These are phyloP conservation scores for Discostella stelligeroides DNA, from an alignment of 108 stramenopile genomes.

Conservation along the genomic window DNA sequence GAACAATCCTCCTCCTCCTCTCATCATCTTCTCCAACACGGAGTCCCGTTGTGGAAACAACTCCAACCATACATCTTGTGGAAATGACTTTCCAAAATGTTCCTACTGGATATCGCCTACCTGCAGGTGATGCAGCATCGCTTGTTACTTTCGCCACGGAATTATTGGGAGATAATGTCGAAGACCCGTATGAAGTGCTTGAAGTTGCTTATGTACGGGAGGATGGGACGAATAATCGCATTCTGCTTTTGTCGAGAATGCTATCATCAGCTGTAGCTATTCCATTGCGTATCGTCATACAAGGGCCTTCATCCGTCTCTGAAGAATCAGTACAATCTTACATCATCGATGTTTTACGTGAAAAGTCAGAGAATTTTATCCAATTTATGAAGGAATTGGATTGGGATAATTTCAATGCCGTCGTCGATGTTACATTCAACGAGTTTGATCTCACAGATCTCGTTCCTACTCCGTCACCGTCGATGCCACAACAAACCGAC, in stretches of 20 bases:
- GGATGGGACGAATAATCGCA: not conserved
- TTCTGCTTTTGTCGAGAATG: not conserved
- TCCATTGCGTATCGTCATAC: slow-evolving; percentile 2
- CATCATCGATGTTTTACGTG: not conserved
- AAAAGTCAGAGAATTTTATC: slow-evolving; percentile 5
- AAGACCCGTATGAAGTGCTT: slow-evolving; percentile 2
- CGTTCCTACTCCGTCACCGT: slow-evolving; percentile 15
- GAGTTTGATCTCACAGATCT: slow-evolving; percentile 7
- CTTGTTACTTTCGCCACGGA: slow-evolving; percentile 1
- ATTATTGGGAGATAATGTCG: not conserved
- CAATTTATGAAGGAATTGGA: slow-evolving; percentile 4
- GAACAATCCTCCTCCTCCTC: not conserved
- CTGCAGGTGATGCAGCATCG: slow-evolving; percentile 1
- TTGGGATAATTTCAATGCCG: slow-evolving; percentile 21
- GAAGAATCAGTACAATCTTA: slow-evolving; percentile 13
- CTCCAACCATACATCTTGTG: slow-evolving; percentile 2
- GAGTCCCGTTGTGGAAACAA: not conserved
- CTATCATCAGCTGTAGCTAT: not conserved
- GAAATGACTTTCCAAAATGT: slow-evolving; percentile 24
- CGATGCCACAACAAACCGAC: slow-evolving; percentile 19
- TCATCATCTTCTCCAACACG: slow-evolving; percentile 12
- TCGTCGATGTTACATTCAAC: not conserved
- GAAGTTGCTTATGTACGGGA: slow-evolving; percentile 12
- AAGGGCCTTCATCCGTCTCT: slow-evolving; percentile 9
- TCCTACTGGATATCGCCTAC: slow-evolving; percentile 11